These are phyloP conservation scores for Zea mays DNA, from an alignment of 176 grass and related monocot species.

Conservation along the genomic window Zm-B73-REFERENCE-NAM-5.0 NC_050097.1:43871001-43871500, in stretches of 20 bases:
- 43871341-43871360: not conserved
- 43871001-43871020: no score
- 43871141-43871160: constrained; percentile 8
- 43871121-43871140: no score
- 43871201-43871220: no score
- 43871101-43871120: no score
- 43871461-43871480: no score
- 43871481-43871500: no score
- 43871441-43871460: no score
- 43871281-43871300: not conserved
- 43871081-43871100: no score
- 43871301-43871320: not conserved
- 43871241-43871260: constrained; percentile 9
- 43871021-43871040: no score
- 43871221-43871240: not conserved
- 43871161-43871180: not conserved
- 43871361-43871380: not conserved
- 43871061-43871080: no score
- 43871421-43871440: no score
- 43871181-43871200: not conserved
- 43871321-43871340: constrained; percentile 16
- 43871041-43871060: no score
- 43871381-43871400: not conserved
- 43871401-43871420: not conserved
- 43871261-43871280: constrained; percentile 19